Evolutionary conservation across 495 filamentous ascomycete genomes (phyloP).

Genomic region (Annulohypoxylon bovei): DNA sequence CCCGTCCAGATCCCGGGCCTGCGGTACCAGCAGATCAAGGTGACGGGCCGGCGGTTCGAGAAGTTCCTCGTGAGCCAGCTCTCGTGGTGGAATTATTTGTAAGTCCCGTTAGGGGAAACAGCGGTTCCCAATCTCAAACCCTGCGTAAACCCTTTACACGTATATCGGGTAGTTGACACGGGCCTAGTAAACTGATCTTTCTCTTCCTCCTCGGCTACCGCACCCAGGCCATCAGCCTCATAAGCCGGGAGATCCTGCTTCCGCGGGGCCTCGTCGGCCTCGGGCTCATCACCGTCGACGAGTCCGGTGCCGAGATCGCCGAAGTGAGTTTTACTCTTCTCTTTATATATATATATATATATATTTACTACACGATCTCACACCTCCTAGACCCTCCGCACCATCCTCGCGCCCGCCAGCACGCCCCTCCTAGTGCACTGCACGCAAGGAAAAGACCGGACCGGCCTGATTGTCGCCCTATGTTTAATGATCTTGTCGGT

Average conservation of each 20-base stretch:
- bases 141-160: too few relatives aligned
- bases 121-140: too few relatives aligned
- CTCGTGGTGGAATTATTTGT: slow-evolving; percentile 73
- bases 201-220: slow-evolving; percentile 73
- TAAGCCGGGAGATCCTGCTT: slow-evolving; percentile 74
- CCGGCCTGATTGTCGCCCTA: slow-evolving; percentile 76
- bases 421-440: slow-evolving; percentile 80
- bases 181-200: slow-evolving; percentile 62
- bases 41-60: slow-evolving; percentile 79
- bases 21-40: slow-evolving; percentile 69
- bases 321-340: slow-evolving; percentile 43
- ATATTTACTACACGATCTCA: too few relatives aligned
- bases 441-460: slow-evolving; percentile 89
- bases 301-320: slow-evolving; percentile 69
- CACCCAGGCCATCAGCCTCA: slow-evolving; percentile 69
- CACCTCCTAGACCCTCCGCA: slow-evolving; percentile 54
- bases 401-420: slow-evolving; percentile 45
- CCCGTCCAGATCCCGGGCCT: slow-evolving; percentile 68
- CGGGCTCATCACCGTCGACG: slow-evolving; percentile 70
- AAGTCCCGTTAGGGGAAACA: too few relatives aligned
- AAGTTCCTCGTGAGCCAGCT: slow-evolving; percentile 72
- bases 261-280: slow-evolving; percentile 73
- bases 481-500: slow-evolving; percentile 68
- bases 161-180: neutral
- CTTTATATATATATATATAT: too few relatives aligned